phyloP scores from a whole-genome alignment of 1,284 basidiomycete genomes.

The Rhodotorula sp. region DNA sequence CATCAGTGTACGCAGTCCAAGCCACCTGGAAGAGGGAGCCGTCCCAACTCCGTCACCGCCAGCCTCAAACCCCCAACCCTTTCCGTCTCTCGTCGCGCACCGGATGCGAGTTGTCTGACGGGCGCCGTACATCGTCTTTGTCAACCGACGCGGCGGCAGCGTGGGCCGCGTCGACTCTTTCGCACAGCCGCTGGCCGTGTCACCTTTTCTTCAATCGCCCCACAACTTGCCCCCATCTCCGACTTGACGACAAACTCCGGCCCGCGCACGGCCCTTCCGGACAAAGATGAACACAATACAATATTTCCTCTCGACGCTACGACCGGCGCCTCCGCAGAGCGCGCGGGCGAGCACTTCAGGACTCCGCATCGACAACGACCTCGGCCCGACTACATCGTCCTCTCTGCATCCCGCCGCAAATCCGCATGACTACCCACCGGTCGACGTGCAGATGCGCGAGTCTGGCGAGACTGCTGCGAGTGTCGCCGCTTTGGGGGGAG shows the following conservation, averaged over 20 bases:
- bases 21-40: no score
- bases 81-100: neutral
- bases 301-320: conserved; percentile 27
- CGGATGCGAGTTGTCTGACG: neutral
- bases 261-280: neutral
- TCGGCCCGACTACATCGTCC: neutral
- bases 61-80: neutral
- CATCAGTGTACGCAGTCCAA: no score
- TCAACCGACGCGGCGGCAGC: neutral
- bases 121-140: neutral
- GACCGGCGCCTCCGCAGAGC: conserved; percentile 23
- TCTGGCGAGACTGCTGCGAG: neutral
- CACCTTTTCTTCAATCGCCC: neutral
- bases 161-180: neutral
- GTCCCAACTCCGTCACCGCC: no score
- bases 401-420: neutral
- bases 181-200: neutral
- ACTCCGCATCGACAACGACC: conserved; percentile 13
- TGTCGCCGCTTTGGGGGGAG: neutral
- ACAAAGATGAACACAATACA: conserved; percentile 27
- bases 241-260: no score
- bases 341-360: conserved; percentile 19
- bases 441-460: neutral
- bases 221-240: neutral
- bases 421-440: neutral